Base-by-base conservation (phyloP, 2,329 filamentous ascomycete species). In the Colletotrichum sp. region DNA sequence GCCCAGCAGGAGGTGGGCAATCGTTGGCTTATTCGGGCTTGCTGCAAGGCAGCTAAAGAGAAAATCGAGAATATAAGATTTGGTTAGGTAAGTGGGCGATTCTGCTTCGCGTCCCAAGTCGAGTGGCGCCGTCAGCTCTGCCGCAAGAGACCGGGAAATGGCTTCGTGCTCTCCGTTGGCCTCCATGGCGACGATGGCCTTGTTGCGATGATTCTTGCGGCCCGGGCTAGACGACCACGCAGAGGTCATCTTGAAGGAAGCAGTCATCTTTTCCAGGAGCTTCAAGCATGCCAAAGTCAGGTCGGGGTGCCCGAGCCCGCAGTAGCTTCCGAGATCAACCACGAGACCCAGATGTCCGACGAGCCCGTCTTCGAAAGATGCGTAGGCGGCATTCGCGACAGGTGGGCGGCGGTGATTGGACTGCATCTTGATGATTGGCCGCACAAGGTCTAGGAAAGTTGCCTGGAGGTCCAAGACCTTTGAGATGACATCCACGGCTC, bases 301-400 rank as follows among this genome's bases (percentile, higher is more conserved):
- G 16, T 94, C 91, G 43, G 95, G 91, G 80, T 98, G 95, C 1
- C 94, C 94, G 70, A 96, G 93, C 16, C 95, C 94, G 79, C 96
- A 96, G 83, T 97, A 98, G 36, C 95, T 91, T 34, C 96, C 96
- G 28, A 99, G 87, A 78, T 97, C 93, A 5, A 96, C 93, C 55
- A 98, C 91, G 8, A 98, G 87, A 56, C 91, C 89, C 32, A 99
- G 87, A 79, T 97, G 94, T 73, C 93, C 95, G 52, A 98, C 89
- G 24, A 99, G 88, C 9, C 95, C 96, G 81, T 99, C 97, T 82
- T 98, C 96, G 80, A 99, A 96, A 1, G 94, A 96, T n/a, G 94
- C 89, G 78, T 96, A 94, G 1, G 95, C 93, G 8, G 94, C 91
- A 79, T 94, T 95, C 1, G 93, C 90, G 26, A 97, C 93, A 6